Evolutionary conservation across 1,284 basidiomycete species (phyloP).

Genomic region (Coniophora puteana): DNA sequence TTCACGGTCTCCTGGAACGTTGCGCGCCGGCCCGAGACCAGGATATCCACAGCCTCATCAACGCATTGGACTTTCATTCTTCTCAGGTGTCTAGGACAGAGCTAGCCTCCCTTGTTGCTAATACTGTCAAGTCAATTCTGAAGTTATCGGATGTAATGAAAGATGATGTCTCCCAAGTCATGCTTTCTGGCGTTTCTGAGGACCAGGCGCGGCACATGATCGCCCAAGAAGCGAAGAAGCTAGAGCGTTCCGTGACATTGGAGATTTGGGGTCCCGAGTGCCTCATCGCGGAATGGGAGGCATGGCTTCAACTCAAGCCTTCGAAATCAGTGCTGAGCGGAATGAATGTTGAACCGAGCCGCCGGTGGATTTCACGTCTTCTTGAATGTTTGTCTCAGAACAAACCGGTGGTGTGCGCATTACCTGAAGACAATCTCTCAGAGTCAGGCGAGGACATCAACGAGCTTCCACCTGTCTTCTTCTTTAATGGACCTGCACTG

Average conservation of each 20-base stretch:
- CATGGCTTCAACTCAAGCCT: constrained; percentile 34
- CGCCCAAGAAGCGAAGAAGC: constrained; percentile 43
- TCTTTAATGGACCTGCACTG: constrained; percentile 51
- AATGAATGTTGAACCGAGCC: constrained; percentile 14
- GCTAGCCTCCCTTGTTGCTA: constrained; percentile 39
- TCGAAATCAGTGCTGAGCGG: constrained; percentile 12
- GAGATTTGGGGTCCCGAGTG: constrained; percentile 43
- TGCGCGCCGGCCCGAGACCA: constrained; percentile 65
- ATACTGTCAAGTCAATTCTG: constrained; percentile 43
- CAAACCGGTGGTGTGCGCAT: no score
- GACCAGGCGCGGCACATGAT: constrained; percentile 46
- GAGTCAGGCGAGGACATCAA: constrained; percentile 29
- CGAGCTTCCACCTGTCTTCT: constrained; percentile 55
- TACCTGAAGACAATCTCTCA: no score
- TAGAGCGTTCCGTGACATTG: constrained; percentile 50
- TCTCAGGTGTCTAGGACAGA: constrained; percentile 14
- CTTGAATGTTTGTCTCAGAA: no score
- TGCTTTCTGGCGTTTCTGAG: constrained; percentile 61
- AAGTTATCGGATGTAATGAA: constrained; percentile 56
- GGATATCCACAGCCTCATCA: constrained; percentile 42
- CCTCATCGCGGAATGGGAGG: constrained; percentile 33
- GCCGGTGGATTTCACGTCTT: constrained; percentile 44
- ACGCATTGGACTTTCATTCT: constrained; percentile 33
- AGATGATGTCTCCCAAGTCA: constrained; percentile 56
- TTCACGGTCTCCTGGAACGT: constrained; percentile 46